Conservation (phyloP, 2,329 filamentous ascomycete species). For the Colletotrichum noveboracense region DNA sequence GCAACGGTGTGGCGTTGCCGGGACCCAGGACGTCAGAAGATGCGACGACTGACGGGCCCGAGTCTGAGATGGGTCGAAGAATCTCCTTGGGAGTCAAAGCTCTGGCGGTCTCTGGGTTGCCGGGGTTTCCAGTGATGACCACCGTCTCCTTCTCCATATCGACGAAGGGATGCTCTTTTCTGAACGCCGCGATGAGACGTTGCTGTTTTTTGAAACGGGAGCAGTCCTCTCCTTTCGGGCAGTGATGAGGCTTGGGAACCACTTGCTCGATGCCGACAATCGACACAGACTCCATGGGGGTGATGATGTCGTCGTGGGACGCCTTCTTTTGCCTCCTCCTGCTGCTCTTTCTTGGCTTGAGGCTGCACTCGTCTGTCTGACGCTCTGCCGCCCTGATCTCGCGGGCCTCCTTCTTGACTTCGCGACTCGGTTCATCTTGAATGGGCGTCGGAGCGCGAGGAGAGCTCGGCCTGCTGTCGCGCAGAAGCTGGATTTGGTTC, state of each 20-base stretch:
- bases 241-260: conserved; percentile 82
- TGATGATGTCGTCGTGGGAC: conserved; percentile 68
- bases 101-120: conserved; percentile 72
- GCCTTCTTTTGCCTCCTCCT: conserved; percentile 42
- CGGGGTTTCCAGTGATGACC: conserved; percentile 79
- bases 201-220: conserved; percentile 83
- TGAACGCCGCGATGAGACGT: conserved; percentile 75
- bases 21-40: conserved; percentile 90
- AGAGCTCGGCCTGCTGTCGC: conserved; percentile 57
- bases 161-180: conserved; percentile 74
- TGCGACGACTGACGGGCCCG: conserved; percentile 82
- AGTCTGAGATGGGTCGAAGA: conserved; percentile 74
- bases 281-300: conserved; percentile 82
- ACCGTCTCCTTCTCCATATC: conserved; percentile 70
- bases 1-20: conserved; percentile 64
- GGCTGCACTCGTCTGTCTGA: conserved; percentile 39
- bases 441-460: conserved; percentile 64
- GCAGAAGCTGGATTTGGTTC: conserved; percentile 77
- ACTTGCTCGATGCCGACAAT: conserved; percentile 93
- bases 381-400: conserved; percentile 36
- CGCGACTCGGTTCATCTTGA: conserved; percentile 61
- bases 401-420: conserved; percentile 48
- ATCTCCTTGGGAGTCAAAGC: conserved; percentile 61
- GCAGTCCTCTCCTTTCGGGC: conserved; percentile 86
- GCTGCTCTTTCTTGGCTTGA: conserved; percentile 44